phyloP scores from a whole-genome alignment of 345 rosid genomes.

The Melastoma malabathricum region DNA sequence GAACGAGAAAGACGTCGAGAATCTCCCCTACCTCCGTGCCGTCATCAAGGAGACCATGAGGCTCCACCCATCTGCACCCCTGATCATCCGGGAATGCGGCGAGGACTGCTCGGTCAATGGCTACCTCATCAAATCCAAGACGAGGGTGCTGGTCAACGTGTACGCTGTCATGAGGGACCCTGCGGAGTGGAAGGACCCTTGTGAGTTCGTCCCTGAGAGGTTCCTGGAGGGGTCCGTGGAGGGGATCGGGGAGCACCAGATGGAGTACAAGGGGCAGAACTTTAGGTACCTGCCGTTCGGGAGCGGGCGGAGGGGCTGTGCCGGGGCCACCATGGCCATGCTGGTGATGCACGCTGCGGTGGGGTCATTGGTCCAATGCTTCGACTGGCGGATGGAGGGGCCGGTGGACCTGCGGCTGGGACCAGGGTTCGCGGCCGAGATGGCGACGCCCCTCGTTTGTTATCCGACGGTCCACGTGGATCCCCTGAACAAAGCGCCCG shows the following conservation, averaged over 20 bases:
- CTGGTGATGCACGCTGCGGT: slow-evolving; percentile 15
- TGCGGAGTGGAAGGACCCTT: slow-evolving; percentile 12
- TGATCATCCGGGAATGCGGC: slow-evolving; percentile 13
- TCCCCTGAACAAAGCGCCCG: neutral
- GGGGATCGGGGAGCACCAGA: slow-evolving; percentile 9
- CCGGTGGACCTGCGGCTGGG: slow-evolving; percentile 11
- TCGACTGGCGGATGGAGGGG: slow-evolving; percentile 27
- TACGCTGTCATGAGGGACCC: slow-evolving; percentile 33
- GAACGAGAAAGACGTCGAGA: slow-evolving; percentile 13
- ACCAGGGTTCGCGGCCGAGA: slow-evolving; percentile 20
- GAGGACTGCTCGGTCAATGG: slow-evolving; percentile 19
- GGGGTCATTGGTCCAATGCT: slow-evolving; percentile 32
- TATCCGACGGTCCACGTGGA: slow-evolving; percentile 20
- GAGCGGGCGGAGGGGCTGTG: slow-evolving; percentile 28
- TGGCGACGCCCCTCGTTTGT: slow-evolving; percentile 39
- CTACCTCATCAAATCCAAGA: slow-evolving; percentile 14
- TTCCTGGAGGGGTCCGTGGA: slow-evolving; percentile 13
- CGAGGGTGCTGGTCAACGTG: slow-evolving; percentile 19
- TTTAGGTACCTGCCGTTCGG: slow-evolving; percentile 31
- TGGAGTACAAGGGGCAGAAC: slow-evolving; percentile 12
- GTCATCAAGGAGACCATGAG: slow-evolving; percentile 19
- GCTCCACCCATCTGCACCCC: slow-evolving; percentile 17
- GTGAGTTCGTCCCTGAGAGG: slow-evolving; percentile 26
- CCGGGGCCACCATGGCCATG: slow-evolving; percentile 12
- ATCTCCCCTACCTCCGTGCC: slow-evolving; percentile 21